Conservation (phyloP, 2,329 filamentous ascomycete genomes). For the Exserohilum rostratum region DNA sequence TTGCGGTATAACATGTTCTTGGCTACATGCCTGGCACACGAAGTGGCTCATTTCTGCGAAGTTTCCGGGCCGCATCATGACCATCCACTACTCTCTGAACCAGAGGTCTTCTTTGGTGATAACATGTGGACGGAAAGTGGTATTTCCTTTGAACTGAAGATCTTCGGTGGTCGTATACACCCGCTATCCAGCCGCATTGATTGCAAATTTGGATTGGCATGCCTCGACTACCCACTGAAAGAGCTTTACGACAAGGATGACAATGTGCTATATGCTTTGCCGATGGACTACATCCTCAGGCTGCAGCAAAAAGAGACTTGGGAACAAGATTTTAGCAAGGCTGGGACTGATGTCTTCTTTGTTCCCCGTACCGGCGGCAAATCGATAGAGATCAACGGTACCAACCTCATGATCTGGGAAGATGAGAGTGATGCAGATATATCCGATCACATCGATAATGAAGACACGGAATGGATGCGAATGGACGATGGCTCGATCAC, state of each 20-base stretch:
- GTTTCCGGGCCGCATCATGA: constrained; percentile 47
- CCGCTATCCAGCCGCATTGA: constrained; percentile 48
- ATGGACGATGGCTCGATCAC: constrained; percentile 48
- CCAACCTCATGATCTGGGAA: constrained; percentile 50
- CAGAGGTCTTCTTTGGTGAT: constrained; percentile 48
- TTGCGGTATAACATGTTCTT: constrained; percentile 50
- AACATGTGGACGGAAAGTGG: constrained; percentile 51
- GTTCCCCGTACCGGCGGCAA: constrained; percentile 48
- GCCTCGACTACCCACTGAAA: constrained; percentile 44
- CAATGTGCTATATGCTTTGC: constrained; percentile 46
- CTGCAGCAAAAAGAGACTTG: constrained; percentile 49
- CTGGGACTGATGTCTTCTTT: constrained; percentile 35
- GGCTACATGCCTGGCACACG: constrained; percentile 47
- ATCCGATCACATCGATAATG: constrained; percentile 46
- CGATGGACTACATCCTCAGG: constrained; percentile 48
- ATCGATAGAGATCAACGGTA: constrained; percentile 46
- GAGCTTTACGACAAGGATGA: constrained; percentile 48
- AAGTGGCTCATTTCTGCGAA: constrained; percentile 51
- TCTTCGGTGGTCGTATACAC: constrained; percentile 49
- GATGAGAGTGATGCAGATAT: constrained; percentile 48
- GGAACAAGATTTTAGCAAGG: constrained; percentile 41
- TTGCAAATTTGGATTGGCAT: constrained; percentile 47
- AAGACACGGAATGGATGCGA: constrained; percentile 45
- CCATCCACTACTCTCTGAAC: constrained; percentile 42
- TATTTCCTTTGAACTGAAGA: constrained; percentile 47